phyloP scores from a whole-genome alignment of 2,329 filamentous ascomycete genomes.

The Coleophoma eucalyptorum region DNA sequence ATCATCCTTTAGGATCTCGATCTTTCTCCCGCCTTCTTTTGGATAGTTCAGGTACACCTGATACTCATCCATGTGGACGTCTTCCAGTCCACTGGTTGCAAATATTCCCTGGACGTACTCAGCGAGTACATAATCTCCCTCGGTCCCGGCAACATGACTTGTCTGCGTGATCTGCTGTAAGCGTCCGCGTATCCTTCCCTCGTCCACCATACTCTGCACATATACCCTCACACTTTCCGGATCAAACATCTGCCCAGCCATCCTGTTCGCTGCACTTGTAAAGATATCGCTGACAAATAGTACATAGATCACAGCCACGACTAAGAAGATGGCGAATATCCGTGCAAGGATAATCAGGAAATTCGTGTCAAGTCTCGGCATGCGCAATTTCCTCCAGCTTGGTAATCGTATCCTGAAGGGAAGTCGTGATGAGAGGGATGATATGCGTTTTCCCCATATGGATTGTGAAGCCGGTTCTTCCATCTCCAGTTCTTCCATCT shows the following conservation, averaged over 20 bases:
- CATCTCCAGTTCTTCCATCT: slow-evolving; percentile 86
- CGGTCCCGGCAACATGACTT: slow-evolving; percentile 89
- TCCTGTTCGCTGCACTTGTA: slow-evolving; percentile 56
- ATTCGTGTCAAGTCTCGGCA: slow-evolving; percentile 26
- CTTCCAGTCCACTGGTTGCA: slow-evolving; percentile 66
- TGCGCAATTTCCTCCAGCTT: slow-evolving; percentile 18
- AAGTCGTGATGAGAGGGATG: slow-evolving; percentile 21
- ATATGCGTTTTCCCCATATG: slow-evolving; percentile 31
- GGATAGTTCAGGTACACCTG: slow-evolving; percentile 94
- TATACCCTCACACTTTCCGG: slow-evolving; percentile 76
- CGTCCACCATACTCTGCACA: slow-evolving; percentile 70
- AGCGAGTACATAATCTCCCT: slow-evolving; percentile 84
- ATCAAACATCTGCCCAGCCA: slow-evolving; percentile 72
- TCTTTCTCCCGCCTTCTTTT: slow-evolving; percentile 67
- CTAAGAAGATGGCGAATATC: slow-evolving; percentile 68
- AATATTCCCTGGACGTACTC: slow-evolving; percentile 82
- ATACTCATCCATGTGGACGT: slow-evolving; percentile 73
- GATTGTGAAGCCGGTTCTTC: slow-evolving; percentile 52
- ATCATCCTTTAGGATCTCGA: slow-evolving; percentile 73
- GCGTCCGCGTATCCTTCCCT: slow-evolving; percentile 65
- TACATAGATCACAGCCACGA: slow-evolving; percentile 76
- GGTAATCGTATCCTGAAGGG: slow-evolving; percentile 20
- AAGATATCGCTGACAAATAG: slow-evolving; percentile 86
- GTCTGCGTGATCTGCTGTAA: slow-evolving; percentile 76
- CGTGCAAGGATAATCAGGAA: slow-evolving; percentile 65